Evolutionary conservation across 305 asterid species (phyloP).

Genomic region (Galium porrigens): DNA sequence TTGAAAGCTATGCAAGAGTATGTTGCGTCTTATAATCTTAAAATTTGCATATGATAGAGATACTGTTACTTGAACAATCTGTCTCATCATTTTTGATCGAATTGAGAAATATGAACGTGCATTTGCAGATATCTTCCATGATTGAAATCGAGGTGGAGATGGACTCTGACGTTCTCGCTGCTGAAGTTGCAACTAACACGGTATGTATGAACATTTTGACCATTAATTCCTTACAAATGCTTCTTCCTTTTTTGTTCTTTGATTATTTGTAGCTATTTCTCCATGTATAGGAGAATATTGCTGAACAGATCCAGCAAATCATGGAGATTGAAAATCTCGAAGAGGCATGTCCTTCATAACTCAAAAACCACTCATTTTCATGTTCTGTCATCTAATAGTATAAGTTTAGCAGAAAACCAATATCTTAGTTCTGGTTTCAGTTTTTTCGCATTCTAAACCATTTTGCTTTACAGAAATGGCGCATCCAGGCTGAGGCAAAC

Average conservation of each 20-base stretch:
- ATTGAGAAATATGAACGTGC: slow-evolving; percentile 7
- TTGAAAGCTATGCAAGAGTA: slow-evolving; percentile 93
- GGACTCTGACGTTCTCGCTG: slow-evolving; percentile 82
- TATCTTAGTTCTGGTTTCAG: neutral
- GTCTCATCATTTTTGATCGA: neutral
- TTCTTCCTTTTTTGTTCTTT: neutral
- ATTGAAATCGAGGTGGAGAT: slow-evolving; percentile 90
- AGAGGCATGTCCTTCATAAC: slow-evolving; percentile 41
- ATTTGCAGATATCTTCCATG: slow-evolving; percentile 75
- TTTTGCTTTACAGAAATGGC: slow-evolving; percentile 63
- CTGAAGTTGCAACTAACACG: slow-evolving; percentile 61
- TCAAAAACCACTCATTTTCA: neutral
- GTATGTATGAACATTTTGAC: slow-evolving; percentile 27
- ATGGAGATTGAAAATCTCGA: slow-evolving; percentile 94
- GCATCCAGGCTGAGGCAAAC: slow-evolving; percentile 75
- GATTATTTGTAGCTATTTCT: slow-evolving; percentile 10
- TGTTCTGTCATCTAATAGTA: neutral
- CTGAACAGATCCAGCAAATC: slow-evolving; percentile 70
- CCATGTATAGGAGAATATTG: slow-evolving; percentile 65
- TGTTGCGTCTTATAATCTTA: slow-evolving; percentile 10
- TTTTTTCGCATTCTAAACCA: neutral
- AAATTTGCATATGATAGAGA: neutral
- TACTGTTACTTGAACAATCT: neutral
- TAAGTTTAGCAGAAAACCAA: slow-evolving; percentile 1
- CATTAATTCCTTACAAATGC: neutral